Conservation (phyloP, 2,329 filamentous ascomycete genomes). For the Fusarium secorum region DNA sequence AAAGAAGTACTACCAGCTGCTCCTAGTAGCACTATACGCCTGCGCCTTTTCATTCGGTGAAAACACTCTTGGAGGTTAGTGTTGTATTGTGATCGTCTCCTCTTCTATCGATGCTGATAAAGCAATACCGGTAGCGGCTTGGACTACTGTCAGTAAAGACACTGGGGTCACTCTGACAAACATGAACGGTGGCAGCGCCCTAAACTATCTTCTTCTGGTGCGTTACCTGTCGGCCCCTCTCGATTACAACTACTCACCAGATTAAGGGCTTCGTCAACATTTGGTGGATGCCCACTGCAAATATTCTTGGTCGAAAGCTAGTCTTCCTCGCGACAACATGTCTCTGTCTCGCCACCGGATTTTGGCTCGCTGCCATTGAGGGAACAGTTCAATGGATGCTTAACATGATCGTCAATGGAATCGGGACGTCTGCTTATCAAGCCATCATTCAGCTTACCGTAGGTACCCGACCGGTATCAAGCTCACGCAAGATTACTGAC, state of each 20-base stretch:
- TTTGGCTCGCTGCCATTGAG: not conserved
- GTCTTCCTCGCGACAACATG: not conserved
- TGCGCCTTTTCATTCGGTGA: not conserved
- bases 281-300: not conserved
- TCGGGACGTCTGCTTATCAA: not conserved
- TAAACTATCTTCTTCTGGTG: not conserved
- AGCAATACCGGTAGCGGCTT: not conserved
- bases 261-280: not conserved
- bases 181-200: not conserved
- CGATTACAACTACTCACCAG: rapidly evolving
- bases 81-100: not conserved
- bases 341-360: not conserved
- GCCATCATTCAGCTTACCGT: not conserved
- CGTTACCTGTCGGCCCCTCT: rapidly evolving
- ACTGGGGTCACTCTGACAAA: not conserved
- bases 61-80: not conserved
- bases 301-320: not conserved
- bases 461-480: rapidly evolving
- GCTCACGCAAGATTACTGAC: rapidly evolving
- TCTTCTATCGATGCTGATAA: rapidly evolving
- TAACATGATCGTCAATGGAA: rapidly evolving
- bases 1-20: not conserved
- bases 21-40: not conserved
- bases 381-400: not conserved
- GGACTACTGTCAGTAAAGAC: not conserved